phyloP scores from a whole-genome alignment of 805 yeast species.

The Jamesozyma spencerorum region DNA sequence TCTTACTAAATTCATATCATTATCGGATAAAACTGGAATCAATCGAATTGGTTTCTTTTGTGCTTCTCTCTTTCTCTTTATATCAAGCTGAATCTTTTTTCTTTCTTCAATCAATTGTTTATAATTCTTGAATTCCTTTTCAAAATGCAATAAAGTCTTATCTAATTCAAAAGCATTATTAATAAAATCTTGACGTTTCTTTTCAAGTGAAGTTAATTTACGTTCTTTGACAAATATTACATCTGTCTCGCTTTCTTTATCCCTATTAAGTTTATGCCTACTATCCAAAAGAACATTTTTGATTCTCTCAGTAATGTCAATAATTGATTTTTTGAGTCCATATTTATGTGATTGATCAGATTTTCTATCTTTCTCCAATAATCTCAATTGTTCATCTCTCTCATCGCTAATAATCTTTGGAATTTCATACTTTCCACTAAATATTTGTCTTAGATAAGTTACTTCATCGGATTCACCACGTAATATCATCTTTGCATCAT shows the following conservation, averaged over 20 bases:
- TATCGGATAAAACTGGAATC: conserved; percentile 20
- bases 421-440: conserved; percentile 31
- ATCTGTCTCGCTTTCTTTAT: conserved; percentile 15
- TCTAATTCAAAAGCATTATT: conserved; percentile 19
- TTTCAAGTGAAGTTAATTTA: conserved; percentile 21
- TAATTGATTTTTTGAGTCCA: conserved; percentile 14
- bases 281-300: conserved; percentile 16
- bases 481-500: conserved; percentile 9
- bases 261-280: neutral
- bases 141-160: conserved; percentile 24
- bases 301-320: conserved; percentile 24
- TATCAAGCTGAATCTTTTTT: conserved; percentile 30
- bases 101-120: conserved; percentile 38
- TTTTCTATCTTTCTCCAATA: conserved; percentile 17
- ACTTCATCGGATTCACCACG: conserved; percentile 21
- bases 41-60: conserved; percentile 11
- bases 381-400: conserved; percentile 18
- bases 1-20: conserved; percentile 20
- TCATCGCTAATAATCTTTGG: conserved; percentile 23
- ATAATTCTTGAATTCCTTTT: conserved; percentile 35
- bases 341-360: conserved; percentile 1
- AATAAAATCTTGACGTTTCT: conserved; percentile 16
- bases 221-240: conserved; percentile 23
- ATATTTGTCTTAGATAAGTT: conserved; percentile 26
- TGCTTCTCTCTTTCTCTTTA: conserved; percentile 15